Evolutionary conservation across 2,329 filamentous ascomycete genomes (phyloP).

Genomic region (Fusarium cicatricum): DNA sequence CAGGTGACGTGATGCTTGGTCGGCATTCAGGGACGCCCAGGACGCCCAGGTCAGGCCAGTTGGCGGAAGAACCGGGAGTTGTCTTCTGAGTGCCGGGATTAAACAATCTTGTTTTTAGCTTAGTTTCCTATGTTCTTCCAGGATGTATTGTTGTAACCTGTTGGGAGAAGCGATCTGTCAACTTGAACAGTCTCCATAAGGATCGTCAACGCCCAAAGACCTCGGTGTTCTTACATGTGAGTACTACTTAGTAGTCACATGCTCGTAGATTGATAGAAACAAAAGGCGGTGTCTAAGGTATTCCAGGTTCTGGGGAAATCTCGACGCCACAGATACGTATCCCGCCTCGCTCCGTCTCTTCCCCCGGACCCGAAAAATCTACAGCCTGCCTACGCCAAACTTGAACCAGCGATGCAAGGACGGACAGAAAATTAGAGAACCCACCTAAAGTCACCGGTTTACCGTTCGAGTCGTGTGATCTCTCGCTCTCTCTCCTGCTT

Average conservation of each 20-base stretch:
- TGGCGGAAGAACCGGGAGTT: conserved; percentile 26
- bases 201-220: no score
- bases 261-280: conserved; percentile 4
- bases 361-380: conserved; percentile 32
- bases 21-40: conserved; percentile 10
- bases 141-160: background rate
- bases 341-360: background rate
- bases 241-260: conserved; percentile 19
- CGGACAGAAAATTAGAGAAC: conserved; percentile 18
- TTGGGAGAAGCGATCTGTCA: background rate
- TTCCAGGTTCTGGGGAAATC: background rate
- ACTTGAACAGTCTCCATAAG: background rate
- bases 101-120: conserved; percentile 22
- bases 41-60: conserved; percentile 17
- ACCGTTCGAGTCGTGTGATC: conserved; percentile 21
- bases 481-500: conserved; percentile 14
- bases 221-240: no score
- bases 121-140: conserved; percentile 11
- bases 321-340: conserved; percentile 35
- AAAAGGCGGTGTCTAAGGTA: conserved; percentile 31
- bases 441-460: conserved; percentile 9
- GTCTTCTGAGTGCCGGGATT: conserved; percentile 6
- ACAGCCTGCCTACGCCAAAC: conserved; percentile 19
- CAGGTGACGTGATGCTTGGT: conserved; percentile 15
- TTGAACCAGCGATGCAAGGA: conserved; percentile 18